Base-by-base conservation (phyloP, 106 monocot genomes). In the Gastrodia elata region DNA sequence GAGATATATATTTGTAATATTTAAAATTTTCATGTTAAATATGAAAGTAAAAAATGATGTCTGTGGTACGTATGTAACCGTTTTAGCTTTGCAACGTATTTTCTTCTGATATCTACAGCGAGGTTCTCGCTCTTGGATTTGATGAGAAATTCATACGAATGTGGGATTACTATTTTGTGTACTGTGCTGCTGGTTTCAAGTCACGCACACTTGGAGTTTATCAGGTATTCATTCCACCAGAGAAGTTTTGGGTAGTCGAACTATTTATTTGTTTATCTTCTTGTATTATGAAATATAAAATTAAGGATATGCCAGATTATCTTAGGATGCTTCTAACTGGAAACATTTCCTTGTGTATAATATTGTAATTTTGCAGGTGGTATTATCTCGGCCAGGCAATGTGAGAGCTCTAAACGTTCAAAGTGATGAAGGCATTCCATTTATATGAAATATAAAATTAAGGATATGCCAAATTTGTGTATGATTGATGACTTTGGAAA, bases 131-230 rank as follows among this genome's bases (percentile, higher is more conserved):
- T 16, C 70, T 96, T 64, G 96, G 96, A 43, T 96, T 92, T 72
- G 96, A 96, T 38, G 87, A 89, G 30, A 90, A 86, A 73, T 92
- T 96, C 74, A 79, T 90, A 36, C 75, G 96, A 0, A 92, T 83
- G 35, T 96, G 96, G 96, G 92, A 96, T 59, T 96, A 96, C 69
- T 96, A 96, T 71, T 96, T 96, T 64, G 75, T 92, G 32, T 96
- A 92, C 57, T 96, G 86, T 77, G 92, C 92, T 26, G 96, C 96
- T 61, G 96, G 96, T 44, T 96, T 96, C 49, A 89, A 88, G 69
- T 82, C 96, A 25, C 82, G 83, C 39, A 96, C 92, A 0, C 89
- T 96, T 32, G 96, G 84, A 57, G 78, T 81, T 70, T 96, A 96
- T 77, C 96, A 92, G 89, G 95, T 92, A 84, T 42, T 25, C 40